Conservation (phyloP, 1,284 basidiomycete genomes). For the Puccinia triticina region DNA sequence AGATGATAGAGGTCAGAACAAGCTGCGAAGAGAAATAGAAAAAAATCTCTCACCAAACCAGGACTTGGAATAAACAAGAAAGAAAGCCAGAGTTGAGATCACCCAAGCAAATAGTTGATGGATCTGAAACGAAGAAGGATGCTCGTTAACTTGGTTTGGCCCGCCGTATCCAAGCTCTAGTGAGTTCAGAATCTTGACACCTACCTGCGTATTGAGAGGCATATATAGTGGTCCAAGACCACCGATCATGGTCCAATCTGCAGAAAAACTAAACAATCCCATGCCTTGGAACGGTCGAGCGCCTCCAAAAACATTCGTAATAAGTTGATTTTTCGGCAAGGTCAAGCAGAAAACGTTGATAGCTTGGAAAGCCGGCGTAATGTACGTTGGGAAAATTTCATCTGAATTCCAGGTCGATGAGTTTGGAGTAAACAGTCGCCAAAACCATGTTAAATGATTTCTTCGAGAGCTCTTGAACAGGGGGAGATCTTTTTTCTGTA, state of each 20-base stretch:
- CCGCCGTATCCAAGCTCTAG: not conserved
- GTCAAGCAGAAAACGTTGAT: slow-evolving; percentile 39
- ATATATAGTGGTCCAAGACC: slow-evolving; percentile 6
- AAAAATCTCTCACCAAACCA: slow-evolving; percentile 40
- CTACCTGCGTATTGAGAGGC: slow-evolving; percentile 30
- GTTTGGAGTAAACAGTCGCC: no score
- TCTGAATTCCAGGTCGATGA: not conserved
- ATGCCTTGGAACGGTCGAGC: slow-evolving; percentile 36
- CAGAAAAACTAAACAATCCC: slow-evolving; percentile 28
- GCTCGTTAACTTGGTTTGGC: not conserved
- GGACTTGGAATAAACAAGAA: slow-evolving; percentile 20
- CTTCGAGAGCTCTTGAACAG: not conserved
- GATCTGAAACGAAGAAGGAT: not conserved
- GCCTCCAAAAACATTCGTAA: slow-evolving; percentile 36
- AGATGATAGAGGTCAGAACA: not conserved
- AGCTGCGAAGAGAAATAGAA: not conserved
- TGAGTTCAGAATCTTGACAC: slow-evolving; percentile 14
- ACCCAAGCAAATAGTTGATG: slow-evolving; percentile 31
- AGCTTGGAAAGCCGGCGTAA: slow-evolving; percentile 38
- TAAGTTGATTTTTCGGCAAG: not conserved
- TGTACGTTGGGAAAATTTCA: no score
- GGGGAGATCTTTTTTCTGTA: no score
- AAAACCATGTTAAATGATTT: not conserved
- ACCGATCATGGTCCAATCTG: slow-evolving; percentile 35
- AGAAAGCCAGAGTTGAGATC: slow-evolving; percentile 17